phyloP scores from a whole-genome alignment of 148 eudicot genomes.

The Nepenthes mirabilis region DNA sequence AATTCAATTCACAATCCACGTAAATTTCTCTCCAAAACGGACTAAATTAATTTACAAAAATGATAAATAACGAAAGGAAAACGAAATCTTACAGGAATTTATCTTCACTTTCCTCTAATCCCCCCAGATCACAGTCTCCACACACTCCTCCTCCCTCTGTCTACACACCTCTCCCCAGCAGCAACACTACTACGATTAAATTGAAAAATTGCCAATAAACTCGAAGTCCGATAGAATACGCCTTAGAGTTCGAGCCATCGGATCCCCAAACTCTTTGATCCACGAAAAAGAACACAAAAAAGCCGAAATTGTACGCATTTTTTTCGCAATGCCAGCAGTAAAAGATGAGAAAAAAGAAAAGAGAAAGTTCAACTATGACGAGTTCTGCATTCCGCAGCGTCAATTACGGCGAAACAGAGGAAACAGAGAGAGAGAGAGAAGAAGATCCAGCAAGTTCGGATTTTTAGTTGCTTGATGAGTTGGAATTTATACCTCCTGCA shows the following conservation, averaged over 20 bases:
- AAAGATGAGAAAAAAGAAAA: not conserved
- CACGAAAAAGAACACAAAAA: not conserved
- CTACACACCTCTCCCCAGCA: not conserved
- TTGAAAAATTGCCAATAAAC: not conserved
- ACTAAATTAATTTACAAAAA: too few species aligned
- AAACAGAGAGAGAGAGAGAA: not conserved
- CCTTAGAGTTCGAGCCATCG: not conserved
- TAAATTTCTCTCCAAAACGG: too few species aligned
- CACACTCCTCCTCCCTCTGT: not conserved
- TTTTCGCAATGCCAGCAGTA: not conserved
- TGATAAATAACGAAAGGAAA: not conserved
- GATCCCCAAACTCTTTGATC: not conserved
- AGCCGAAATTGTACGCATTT: too few species aligned
- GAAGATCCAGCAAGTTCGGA: slow-evolving; percentile 11
- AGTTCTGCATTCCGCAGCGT: slow-evolving; percentile 3
- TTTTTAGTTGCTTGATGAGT: not conserved
- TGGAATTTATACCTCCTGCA: too few species aligned
- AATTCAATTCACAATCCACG: too few species aligned
- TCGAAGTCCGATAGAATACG: not conserved
- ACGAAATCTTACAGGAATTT: not conserved
- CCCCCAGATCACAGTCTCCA: not conserved
- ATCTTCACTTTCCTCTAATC: not conserved
- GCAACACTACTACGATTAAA: not conserved
- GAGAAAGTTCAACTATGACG: not conserved
- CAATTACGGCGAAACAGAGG: not conserved